Conservation (phyloP, 2,329 filamentous ascomycete species). For the Teratosphaeria pseudoeucalypti region DNA sequence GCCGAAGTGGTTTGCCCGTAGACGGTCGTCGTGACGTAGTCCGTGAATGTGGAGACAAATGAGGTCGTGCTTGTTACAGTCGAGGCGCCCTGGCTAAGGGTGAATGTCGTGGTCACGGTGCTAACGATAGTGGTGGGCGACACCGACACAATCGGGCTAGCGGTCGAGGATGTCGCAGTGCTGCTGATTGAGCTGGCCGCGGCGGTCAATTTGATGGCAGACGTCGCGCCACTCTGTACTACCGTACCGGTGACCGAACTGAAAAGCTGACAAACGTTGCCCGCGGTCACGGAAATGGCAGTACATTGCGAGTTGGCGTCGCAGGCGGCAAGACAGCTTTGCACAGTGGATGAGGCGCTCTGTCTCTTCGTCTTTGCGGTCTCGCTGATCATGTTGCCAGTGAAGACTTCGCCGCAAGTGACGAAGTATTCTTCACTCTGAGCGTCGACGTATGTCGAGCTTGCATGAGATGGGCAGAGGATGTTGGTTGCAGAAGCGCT, state of each 20-base stretch:
- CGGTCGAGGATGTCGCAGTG: neutral
- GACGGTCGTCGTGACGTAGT: neutral
- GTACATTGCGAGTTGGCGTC: neutral
- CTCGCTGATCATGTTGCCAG: neutral
- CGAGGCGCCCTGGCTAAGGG: neutral
- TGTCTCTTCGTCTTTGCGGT: neutral
- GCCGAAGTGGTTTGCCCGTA: neutral
- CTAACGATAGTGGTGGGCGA: neutral
- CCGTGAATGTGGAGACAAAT: neutral
- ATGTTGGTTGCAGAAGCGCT: neutral
- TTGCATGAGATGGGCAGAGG: neutral
- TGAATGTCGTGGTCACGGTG: neutral
- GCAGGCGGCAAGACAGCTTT: neutral
- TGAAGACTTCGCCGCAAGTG: neutral
- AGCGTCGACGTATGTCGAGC: neutral
- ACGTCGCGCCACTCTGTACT: neutral
- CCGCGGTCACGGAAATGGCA: neutral
- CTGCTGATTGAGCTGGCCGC: neutral
- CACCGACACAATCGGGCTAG: neutral
- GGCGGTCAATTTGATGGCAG: neutral
- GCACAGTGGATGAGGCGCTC: neutral
- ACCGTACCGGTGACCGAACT: neutral
- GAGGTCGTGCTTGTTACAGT: neutral
- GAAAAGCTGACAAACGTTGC: neutral
- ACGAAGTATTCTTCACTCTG: neutral